Conservation (phyloP, 1,139 yeast species). For the Zygosaccharomyces sapae region DNA sequence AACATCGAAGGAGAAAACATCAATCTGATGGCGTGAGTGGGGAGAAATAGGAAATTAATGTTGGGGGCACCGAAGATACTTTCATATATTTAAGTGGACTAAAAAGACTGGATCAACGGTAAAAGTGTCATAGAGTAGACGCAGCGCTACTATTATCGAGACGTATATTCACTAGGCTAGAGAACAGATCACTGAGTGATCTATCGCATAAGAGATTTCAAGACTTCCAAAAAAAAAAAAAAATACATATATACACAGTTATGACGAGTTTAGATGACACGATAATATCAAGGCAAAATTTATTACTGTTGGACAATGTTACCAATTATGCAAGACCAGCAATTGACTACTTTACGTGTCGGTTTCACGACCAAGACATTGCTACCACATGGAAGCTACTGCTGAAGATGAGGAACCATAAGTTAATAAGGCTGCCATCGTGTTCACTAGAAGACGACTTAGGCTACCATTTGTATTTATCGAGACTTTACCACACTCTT, state of each 20-base stretch:
- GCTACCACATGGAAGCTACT: conserved; percentile 29
- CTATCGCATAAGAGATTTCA: too few species aligned
- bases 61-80: too few species aligned
- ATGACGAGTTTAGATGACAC: conserved; percentile 31
- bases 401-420: conserved; percentile 30
- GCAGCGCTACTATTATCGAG: too few species aligned
- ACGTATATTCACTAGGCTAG: too few species aligned
- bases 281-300: conserved; percentile 28
- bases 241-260: too few species aligned
- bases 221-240: too few species aligned
- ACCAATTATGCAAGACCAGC: conserved; percentile 32
- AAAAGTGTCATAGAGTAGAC: too few species aligned
- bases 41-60: neutral
- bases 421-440: conserved; percentile 31
- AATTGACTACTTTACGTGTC: conserved; percentile 31
- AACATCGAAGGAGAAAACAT: neutral
- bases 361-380: conserved; percentile 17
- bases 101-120: too few species aligned
- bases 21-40: neutral
- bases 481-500: conserved; percentile 33
- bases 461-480: conserved; percentile 30
- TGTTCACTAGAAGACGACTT: conserved; percentile 32
- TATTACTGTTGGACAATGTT: conserved; percentile 33
- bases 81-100: too few species aligned
- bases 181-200: too few species aligned